These are phyloP conservation scores for Eucalyptus lansdowneana DNA, from an alignment of 345 rosid species.

Conservation along the genomic window DNA sequence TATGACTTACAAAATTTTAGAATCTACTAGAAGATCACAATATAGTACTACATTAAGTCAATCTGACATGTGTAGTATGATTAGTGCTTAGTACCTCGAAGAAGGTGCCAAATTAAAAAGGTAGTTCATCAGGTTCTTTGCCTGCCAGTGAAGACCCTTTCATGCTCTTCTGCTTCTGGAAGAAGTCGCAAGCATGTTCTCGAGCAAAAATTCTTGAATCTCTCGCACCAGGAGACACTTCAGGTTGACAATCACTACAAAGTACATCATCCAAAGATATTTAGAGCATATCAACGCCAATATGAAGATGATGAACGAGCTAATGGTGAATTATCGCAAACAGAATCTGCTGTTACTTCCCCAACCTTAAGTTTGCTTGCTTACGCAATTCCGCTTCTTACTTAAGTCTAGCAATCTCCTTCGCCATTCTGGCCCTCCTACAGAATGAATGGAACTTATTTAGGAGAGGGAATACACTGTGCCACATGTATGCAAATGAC, in stretches of 20 bases:
- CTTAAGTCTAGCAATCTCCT: too few species aligned
- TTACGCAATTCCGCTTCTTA: conserved; percentile 59
- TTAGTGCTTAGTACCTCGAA: conserved; percentile 38
- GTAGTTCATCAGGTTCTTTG: conserved; percentile 71
- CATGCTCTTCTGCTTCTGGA: conserved; percentile 84
- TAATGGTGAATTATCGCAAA: not conserved
- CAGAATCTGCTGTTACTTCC: not conserved
- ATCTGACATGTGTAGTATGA: not conserved
- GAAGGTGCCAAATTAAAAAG: conserved; percentile 77
- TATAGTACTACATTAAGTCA: not conserved
- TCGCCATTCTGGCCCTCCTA: too few species aligned
- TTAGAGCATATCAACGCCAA: not conserved
- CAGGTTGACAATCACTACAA: conserved; percentile 40
- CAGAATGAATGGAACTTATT: too few species aligned
- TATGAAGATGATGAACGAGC: not conserved
- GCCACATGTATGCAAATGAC: too few species aligned
- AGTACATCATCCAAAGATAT: not conserved
- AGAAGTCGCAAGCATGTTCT: conserved; percentile 90
- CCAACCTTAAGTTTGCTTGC: conserved; percentile 52
- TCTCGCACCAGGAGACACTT: conserved; percentile 95
- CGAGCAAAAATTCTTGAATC: conserved; percentile 88
- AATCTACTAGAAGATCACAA: not conserved
- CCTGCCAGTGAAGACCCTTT: conserved; percentile 74
- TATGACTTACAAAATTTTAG: not conserved
- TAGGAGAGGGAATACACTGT: too few species aligned